Evolutionary conservation across 2,329 filamentous ascomycete species (phyloP).

Genomic region (Aspergillus transmontanensis): DNA sequence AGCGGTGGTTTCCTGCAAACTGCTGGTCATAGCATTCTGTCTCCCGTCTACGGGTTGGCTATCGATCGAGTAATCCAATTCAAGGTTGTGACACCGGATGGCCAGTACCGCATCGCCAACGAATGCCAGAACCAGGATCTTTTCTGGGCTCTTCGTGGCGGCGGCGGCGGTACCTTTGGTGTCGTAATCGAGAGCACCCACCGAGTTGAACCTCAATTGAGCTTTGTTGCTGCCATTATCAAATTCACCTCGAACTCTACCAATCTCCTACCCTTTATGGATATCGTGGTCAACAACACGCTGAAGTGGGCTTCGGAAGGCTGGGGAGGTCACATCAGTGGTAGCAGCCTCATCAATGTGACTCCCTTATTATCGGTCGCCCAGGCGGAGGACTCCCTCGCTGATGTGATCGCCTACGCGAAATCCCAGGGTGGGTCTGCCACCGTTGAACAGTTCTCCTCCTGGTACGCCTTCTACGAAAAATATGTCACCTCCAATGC

Average conservation of each 20-base stretch:
- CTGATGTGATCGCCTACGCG: slow-evolving; percentile 14
- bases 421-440: slow-evolving; percentile 17
- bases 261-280: slow-evolving; percentile 24
- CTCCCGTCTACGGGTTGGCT: slow-evolving; percentile 31
- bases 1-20: slow-evolving; percentile 32
- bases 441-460: slow-evolving; percentile 18
- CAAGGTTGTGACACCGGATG: slow-evolving; percentile 28
- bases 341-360: slow-evolving; percentile 20
- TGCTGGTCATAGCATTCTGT: slow-evolving; percentile 33
- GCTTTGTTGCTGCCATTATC: slow-evolving; percentile 16
- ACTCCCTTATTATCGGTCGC: slow-evolving; percentile 16
- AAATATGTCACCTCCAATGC: slow-evolving; percentile 20
- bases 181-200: slow-evolving; percentile 20
- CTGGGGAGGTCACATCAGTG: slow-evolving; percentile 27
- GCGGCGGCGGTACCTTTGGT: slow-evolving; percentile 19
- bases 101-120: slow-evolving; percentile 18
- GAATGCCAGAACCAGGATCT: slow-evolving; percentile 23
- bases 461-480: slow-evolving; percentile 22
- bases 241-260: slow-evolving; percentile 19
- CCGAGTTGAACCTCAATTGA: slow-evolving; percentile 15
- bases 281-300: slow-evolving; percentile 25
- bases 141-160: slow-evolving; percentile 19
- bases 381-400: slow-evolving; percentile 18
- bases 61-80: slow-evolving; percentile 32
- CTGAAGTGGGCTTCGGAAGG: slow-evolving; percentile 24